These are phyloP conservation scores for Tetraselmis striata DNA, from an alignment of 139 green algal species.

Conservation along the genomic window DNA sequence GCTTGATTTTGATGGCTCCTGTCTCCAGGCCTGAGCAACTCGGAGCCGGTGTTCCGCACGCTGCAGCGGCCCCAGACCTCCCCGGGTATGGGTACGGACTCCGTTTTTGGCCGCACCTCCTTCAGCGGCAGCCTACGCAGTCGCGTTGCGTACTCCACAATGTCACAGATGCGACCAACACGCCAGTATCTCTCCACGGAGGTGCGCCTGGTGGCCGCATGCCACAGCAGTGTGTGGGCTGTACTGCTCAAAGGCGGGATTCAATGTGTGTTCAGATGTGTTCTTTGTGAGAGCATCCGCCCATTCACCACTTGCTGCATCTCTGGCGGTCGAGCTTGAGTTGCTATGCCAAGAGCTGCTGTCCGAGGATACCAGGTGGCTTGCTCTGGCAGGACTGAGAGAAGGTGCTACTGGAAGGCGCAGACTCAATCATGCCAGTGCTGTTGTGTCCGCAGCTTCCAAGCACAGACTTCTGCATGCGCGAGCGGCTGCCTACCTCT, in stretches of 20 bases:
- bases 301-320: too few species aligned
- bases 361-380: too few species aligned
- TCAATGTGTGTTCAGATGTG: too few species aligned
- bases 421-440: too few species aligned
- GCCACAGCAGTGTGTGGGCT: too few species aligned
- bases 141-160: not conserved
- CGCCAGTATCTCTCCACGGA: not conserved
- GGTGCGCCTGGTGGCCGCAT: not conserved
- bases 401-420: too few species aligned
- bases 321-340: too few species aligned
- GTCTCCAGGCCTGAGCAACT: not conserved
- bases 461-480: not conserved
- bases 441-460: not conserved
- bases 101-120: not conserved
- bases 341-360: too few species aligned
- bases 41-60: not conserved
- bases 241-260: too few species aligned
- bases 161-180: not conserved
- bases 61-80: not conserved
- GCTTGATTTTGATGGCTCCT: too few species aligned
- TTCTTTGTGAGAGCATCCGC: too few species aligned
- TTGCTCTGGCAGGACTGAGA: too few species aligned
- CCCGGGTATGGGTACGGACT: not conserved
- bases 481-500: not conserved
- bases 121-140: not conserved